These are phyloP conservation scores for Aspergillus nomiae DNA, from an alignment of 2,329 filamentous ascomycete species.

Conservation along the genomic window DNA sequence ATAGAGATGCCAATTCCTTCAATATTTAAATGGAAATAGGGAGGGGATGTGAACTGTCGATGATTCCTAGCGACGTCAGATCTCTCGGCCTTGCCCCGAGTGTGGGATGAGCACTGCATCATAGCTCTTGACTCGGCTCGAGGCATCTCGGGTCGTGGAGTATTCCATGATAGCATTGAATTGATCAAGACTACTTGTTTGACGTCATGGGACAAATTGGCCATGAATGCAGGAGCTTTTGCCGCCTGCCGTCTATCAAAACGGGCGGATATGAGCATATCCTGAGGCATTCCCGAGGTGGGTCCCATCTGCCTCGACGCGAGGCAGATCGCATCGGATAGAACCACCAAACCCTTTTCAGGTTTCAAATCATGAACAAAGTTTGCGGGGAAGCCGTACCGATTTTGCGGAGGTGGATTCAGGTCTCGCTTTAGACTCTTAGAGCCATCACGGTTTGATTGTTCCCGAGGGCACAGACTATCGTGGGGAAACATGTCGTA, in stretches of 20 bases:
- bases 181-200: neutral
- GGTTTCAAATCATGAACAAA: neutral
- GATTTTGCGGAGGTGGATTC: conserved; percentile 1
- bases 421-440: neutral
- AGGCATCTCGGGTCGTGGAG: neutral
- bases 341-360: neutral
- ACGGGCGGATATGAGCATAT: neutral
- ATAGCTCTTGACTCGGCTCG: neutral
- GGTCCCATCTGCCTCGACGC: neutral
- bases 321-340: neutral
- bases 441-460: neutral
- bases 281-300: neutral
- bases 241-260: no score
- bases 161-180: no score
- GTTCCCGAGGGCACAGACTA: neutral
- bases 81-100: neutral
- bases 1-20: neutral
- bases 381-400: neutral
- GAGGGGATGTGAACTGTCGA: neutral
- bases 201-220: neutral
- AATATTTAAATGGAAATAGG: neutral
- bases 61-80: neutral
- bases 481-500: neutral
- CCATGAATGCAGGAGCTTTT: neutral
- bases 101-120: neutral